Evolutionary conservation across 805 yeast species (phyloP).

Genomic region (Wickerhamomyces rabaulensis): DNA sequence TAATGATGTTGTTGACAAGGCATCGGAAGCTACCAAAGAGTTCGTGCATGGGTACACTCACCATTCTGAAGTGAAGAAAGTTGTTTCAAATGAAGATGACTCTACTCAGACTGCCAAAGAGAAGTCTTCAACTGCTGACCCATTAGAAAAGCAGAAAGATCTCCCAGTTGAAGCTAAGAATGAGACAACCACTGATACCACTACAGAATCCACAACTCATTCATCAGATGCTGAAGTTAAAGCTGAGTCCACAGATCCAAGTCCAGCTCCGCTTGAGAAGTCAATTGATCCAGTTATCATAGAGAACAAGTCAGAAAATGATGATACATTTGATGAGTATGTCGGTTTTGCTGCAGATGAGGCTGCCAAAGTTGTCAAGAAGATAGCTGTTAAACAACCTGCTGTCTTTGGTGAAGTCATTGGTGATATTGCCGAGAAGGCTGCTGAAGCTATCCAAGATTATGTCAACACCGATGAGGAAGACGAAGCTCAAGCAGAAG

Average conservation of each 20-base stretch:
- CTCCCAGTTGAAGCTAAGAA: too few relatives aligned
- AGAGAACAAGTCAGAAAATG: neutral
- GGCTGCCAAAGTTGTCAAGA: neutral
- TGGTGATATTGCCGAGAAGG: neutral
- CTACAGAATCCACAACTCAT: too few relatives aligned
- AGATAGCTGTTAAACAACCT: neutral
- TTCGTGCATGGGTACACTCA: neutral
- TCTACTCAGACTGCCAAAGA: too few relatives aligned
- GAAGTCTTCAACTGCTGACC: too few relatives aligned
- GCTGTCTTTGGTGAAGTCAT: neutral
- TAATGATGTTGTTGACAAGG: neutral
- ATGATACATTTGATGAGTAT: too few relatives aligned
- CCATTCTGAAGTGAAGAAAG: neutral
- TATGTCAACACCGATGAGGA: neutral
- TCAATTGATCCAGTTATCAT: too few relatives aligned
- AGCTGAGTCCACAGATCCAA: neutral
- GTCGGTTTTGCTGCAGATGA: neutral
- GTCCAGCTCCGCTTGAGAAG: too few relatives aligned
- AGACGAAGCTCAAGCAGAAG: neutral
- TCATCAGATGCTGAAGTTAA: too few relatives aligned
- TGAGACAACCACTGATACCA: too few relatives aligned
- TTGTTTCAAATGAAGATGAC: neutral
- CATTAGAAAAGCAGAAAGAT: too few relatives aligned
- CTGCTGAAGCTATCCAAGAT: neutral
- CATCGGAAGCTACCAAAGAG: neutral